Evolutionary conservation across 192 early-diverging fungal genomes (phyloP).

Genomic region (Jimgerdemannia lactiflua): DNA sequence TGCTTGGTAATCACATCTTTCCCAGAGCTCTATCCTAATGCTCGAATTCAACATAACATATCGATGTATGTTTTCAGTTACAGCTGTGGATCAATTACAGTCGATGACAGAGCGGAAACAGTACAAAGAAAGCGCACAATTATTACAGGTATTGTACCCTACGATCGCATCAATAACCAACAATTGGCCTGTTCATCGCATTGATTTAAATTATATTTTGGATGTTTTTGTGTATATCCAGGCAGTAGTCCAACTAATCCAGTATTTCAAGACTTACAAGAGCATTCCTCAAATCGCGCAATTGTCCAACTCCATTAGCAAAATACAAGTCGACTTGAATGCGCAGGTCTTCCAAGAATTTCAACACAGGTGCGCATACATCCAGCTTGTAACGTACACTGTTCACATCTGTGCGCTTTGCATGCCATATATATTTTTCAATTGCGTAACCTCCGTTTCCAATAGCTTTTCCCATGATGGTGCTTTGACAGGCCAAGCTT

Average conservation of each 20-base stretch:
- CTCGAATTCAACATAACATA: too few relatives aligned
- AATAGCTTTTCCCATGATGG: conserved; percentile 67
- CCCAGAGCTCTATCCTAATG: too few relatives aligned
- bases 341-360: conserved; percentile 71
- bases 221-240: conserved; percentile 9
- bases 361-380: conserved; percentile 51
- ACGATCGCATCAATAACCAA: background rate
- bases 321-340: conserved; percentile 61
- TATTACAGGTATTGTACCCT: conserved; percentile 59
- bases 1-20: conserved; percentile 59
- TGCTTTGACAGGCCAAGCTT: conserved; percentile 43
- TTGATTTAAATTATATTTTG: too few relatives aligned
- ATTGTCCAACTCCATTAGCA: conserved; percentile 58
- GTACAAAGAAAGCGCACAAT: conserved; percentile 77
- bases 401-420: too few relatives aligned
- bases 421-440: too few relatives aligned
- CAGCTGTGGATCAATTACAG: conserved; percentile 73
- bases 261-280: conserved; percentile 72
- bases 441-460: conserved; percentile 43
- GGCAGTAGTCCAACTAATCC: conserved; percentile 75
- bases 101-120: conserved; percentile 59
- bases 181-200: background rate
- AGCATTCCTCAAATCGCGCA: conserved; percentile 74
- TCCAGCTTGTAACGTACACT: conserved; percentile 4
- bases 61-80: conserved; percentile 37